Base-by-base conservation (phyloP, 1,139 yeast species). In the Hanseniaspora uvarum region DNA sequence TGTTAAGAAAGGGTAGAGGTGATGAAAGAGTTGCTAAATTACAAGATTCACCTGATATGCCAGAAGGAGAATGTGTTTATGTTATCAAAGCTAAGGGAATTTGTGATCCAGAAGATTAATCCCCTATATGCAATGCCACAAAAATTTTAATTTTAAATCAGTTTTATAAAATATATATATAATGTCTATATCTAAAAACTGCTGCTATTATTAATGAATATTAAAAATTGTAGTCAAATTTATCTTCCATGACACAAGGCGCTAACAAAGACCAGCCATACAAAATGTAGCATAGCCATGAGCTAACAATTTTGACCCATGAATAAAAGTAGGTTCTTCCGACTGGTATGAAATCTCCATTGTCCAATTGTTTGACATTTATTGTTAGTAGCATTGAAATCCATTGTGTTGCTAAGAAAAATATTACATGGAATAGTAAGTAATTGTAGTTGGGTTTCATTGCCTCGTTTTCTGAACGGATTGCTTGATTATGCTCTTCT, bases 291-390 rank as follows among this genome's bases (percentile, higher is more conserved):
- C 98, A 94, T 33, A 86, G 79, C 96, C 97, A 88, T 1, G 96
- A 85, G 64, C 94, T 82, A 26, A 85, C 74, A 57, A 92, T 86
- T 70, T 92, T 92, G 54, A 89, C 88, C 96, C 96, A 88, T 14
- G 95, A 81, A 57, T 94, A 84, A 66, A 92, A 92, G 68, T 89
- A 89, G 0, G 98, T 92, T 65, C 98, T 75, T 1, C 99, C 99
- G 5, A 94, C 98, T 0, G 98, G 98, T 7, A 88, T 83, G 65
- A 94, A 94, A 59, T 87, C 94, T 7, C 94, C 95, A 51, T 80
- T 77, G 58, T 83, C 84, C 61, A 86, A 95, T 61, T 83, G 81
- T 55, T 84, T 81, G 33, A 92, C 96, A 63, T 89, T 92, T 68
- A 88, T 86, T 0, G 98, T 94, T 57, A 94, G 74, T 58, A 94